These are phyloP conservation scores for Colletotrichum lini DNA, from an alignment of 2,329 filamentous ascomycete species.

Conservation along the genomic window DNA sequence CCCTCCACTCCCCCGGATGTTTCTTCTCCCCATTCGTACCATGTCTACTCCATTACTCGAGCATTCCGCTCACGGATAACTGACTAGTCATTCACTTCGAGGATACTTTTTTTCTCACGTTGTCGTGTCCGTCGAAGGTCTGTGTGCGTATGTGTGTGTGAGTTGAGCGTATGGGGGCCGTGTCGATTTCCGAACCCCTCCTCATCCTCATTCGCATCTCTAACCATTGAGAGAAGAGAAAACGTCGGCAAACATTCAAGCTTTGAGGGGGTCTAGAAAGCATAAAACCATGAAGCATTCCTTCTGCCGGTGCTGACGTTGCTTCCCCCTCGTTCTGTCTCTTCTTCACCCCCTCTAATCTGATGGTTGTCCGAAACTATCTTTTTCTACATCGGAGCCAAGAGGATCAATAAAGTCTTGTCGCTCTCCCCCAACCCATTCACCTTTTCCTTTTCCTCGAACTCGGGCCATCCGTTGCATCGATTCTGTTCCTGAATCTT, in stretches of 20 bases:
- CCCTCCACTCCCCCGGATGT: not conserved
- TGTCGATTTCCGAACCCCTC: conserved; percentile 1
- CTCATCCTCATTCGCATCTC: not conserved
- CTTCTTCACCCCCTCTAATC: not conserved
- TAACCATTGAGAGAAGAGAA: not conserved
- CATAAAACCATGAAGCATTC: conserved; percentile 24
- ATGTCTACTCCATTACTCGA: conserved; percentile 1
- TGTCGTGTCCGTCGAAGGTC: too few relatives aligned
- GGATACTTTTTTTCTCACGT: conserved; percentile 4
- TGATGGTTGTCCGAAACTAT: conserved; percentile 6
- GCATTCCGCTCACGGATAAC: not conserved
- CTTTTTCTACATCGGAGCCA: not conserved
- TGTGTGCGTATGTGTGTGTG: not conserved
- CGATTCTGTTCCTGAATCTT: not conserved
- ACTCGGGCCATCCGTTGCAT: not conserved
- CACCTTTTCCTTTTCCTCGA: conserved; percentile 2
- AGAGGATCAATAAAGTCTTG: not conserved
- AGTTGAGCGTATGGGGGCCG: not conserved
- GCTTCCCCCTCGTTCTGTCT: not conserved
- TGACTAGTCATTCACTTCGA: conserved; percentile 1
- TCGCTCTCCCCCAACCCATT: conserved; percentile 7
- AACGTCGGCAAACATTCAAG: not conserved
- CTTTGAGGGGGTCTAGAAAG: conserved; percentile 31
- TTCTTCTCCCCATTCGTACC: too few relatives aligned
- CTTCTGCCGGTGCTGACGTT: not conserved